A percentile compares a stretch with the other conserved stretches of the same genome.
Evolutionary conservation across 768 basidiomycete genomes (phyloP).

Genomic region (Tubosaeta sp.): DNA sequence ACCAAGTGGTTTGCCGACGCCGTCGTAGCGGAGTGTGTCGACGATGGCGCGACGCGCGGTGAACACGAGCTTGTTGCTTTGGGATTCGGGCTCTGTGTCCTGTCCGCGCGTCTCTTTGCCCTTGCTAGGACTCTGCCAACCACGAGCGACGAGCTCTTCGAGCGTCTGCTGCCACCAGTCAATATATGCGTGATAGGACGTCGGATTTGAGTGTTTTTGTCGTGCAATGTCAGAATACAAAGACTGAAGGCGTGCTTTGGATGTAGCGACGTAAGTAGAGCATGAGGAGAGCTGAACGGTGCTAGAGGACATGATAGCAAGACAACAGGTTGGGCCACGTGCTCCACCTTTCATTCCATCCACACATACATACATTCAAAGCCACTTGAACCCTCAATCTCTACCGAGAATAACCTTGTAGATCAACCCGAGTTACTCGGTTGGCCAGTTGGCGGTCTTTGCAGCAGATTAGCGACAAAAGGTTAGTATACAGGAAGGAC

Average conservation of each 20-base stretch:
- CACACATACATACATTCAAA: no score
- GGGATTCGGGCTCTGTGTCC: slow-evolving; percentile 10
- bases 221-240: slow-evolving; percentile 85
- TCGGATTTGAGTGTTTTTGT: slow-evolving; percentile 81
- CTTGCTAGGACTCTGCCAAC: slow-evolving; percentile 40
- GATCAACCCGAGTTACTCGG: slow-evolving; percentile 5
- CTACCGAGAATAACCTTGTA: no score
- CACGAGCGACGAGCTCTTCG: slow-evolving; percentile 53
- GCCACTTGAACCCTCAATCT: no score
- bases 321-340: slow-evolving; percentile 13
- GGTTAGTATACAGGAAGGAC: background rate
- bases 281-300: slow-evolving; percentile 19
- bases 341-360: background rate
- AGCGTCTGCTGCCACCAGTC: slow-evolving; percentile 84
- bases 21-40: slow-evolving; percentile 59
- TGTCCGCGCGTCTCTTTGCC: slow-evolving; percentile 8
- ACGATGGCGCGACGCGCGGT: slow-evolving; percentile 49
- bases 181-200: slow-evolving; percentile 73
- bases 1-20: slow-evolving; percentile 72
- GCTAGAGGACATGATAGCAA: slow-evolving; percentile 17
- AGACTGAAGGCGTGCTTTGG: slow-evolving; percentile 58
- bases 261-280: slow-evolving; percentile 26
- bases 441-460: slow-evolving; percentile 18
- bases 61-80: slow-evolving; percentile 54
- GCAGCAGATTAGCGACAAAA: slow-evolving; percentile 1